Percentiles rank a stretch among this genome's conserved stretches.
Evolutionary conservation across 306 rosid species (phyloP).

Genomic region (Fagus crenata): DNA sequence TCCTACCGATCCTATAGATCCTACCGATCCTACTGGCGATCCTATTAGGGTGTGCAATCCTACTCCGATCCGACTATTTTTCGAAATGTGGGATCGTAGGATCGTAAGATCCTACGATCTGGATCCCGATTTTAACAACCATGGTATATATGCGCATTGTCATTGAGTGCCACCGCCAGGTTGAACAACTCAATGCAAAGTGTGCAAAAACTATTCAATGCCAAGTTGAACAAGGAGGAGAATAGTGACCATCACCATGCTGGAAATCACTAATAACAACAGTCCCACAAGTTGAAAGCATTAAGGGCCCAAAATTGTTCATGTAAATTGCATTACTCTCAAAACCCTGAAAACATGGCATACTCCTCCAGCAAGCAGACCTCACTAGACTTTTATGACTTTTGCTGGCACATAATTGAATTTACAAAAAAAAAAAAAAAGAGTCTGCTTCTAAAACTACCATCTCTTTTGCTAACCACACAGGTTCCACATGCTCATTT

Average conservation of each 20-base stretch:
- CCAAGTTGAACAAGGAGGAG: not conserved
- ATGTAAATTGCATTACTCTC: not conserved
- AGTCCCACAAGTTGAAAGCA: not conserved
- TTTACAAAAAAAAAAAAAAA: slow-evolving; percentile 18
- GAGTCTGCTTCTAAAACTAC: not conserved
- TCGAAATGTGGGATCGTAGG: too few relatives aligned
- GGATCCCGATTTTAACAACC: too few relatives aligned
- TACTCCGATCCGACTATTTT: too few relatives aligned
- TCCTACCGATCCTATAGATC: too few relatives aligned
- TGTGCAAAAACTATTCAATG: too few relatives aligned
- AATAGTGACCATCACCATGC: not conserved
- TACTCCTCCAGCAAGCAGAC: slow-evolving; percentile 1
- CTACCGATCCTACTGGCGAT: too few relatives aligned
- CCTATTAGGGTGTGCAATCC: too few relatives aligned
- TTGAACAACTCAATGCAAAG: too few relatives aligned
- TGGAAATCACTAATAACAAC: not conserved
- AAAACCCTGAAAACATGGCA: not conserved
- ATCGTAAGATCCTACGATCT: too few relatives aligned
- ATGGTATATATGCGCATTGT: too few relatives aligned
- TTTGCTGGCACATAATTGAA: not conserved
- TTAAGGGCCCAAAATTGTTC: not conserved
- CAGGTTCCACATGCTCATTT: too few relatives aligned
- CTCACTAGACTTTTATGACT: slow-evolving; percentile 15
- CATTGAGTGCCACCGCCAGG: too few relatives aligned
- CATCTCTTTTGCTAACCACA: not conserved